phyloP scores from a whole-genome alignment of 441 rosid species.

The Populus hybrid region DNA sequence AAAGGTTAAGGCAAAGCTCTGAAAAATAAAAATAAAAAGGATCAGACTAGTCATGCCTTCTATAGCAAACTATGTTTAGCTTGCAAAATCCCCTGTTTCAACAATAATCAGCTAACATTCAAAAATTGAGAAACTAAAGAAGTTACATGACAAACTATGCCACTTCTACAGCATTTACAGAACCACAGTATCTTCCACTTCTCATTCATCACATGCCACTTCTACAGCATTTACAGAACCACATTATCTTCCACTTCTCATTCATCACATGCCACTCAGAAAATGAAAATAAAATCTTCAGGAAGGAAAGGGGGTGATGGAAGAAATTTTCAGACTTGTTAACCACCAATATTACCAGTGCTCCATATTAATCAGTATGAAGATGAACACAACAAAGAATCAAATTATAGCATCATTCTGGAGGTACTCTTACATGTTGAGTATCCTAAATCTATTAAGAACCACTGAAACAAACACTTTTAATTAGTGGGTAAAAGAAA shows the following conservation, averaged over 20 bases:
- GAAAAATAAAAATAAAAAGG: conserved; percentile 13
- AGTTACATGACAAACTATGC: neutral
- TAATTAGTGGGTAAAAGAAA: neutral
- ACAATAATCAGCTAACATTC: neutral
- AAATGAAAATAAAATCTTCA: neutral
- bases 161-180: neutral
- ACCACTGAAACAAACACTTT: neutral
- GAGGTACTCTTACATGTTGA: neutral
- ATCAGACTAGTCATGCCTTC: neutral
- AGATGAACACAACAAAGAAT: neutral
- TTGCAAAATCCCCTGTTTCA: neutral
- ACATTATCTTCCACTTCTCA: neutral
- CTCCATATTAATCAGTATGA: neutral
- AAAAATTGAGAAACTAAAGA: neutral
- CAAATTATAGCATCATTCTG: neutral
- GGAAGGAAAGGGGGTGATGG: neutral
- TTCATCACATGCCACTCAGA: neutral
- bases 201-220: neutral
- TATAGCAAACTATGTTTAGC: neutral
- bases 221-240: neutral
- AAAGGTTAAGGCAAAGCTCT: conserved; percentile 27
- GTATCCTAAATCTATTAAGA: neutral
- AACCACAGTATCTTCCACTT: neutral
- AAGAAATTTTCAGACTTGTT: neutral
- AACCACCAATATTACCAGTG: neutral